Conservation (phyloP, 495 filamentous ascomycete genomes). For the Extremus antarcticus region DNA sequence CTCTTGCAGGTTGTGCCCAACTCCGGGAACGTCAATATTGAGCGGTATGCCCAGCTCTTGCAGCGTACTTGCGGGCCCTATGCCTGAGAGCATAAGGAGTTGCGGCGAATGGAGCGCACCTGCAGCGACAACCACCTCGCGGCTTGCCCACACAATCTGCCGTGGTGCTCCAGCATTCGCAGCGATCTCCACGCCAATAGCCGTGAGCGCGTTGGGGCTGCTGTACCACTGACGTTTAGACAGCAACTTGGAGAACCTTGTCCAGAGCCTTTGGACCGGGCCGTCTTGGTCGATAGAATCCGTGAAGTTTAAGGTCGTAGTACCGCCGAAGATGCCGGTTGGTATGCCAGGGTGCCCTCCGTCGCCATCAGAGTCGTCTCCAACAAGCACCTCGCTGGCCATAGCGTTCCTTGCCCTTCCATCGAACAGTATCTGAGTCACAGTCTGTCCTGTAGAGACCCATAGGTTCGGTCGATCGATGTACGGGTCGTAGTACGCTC, state of each 20-base stretch:
- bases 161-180: conserved; percentile 4
- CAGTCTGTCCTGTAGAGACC: conserved; percentile 18
- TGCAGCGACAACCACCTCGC: conserved; percentile 29
- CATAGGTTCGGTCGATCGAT: conserved; percentile 17
- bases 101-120: conserved; percentile 31
- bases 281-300: background rate
- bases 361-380: conserved; percentile 4
- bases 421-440: conserved; percentile 20
- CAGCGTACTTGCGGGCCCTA: conserved; percentile 19
- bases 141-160: conserved; percentile 24
- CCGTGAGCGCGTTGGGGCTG: background rate
- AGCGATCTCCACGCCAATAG: conserved; percentile 16
- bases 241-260: too few species aligned
- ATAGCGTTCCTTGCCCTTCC: conserved; percentile 4
- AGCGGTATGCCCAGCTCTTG: conserved; percentile 5
- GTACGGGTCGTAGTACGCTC: conserved; percentile 18
- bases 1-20: conserved; percentile 25
- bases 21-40: conserved; percentile 18
- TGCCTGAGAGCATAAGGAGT: conserved; percentile 25
- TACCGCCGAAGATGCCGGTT: conserved; percentile 14
- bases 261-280: too few species aligned
- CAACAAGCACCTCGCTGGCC: background rate
- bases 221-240: too few species aligned
- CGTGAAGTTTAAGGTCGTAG: conserved; percentile 2
- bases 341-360: conserved; percentile 8